Evolutionary conservation across 108 stramenopile genomes (phyloP).

Genomic region (Nitzschia sp.): DNA sequence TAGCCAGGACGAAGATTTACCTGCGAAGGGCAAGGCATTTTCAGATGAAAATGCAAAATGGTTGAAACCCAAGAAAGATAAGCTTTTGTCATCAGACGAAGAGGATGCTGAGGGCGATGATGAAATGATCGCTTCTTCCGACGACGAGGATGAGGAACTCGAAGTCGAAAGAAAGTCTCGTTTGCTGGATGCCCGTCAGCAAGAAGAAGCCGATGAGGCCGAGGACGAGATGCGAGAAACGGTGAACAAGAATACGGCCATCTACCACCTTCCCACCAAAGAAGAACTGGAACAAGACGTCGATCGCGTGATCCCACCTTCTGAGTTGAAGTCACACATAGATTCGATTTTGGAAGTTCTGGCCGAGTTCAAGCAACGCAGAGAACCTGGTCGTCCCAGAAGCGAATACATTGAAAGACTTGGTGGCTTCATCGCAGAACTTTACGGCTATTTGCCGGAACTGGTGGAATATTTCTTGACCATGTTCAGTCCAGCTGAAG

Average conservation of each 20-base stretch:
- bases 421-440: conserved; percentile 85
- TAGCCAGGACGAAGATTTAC: not conserved
- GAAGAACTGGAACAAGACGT: conserved; percentile 86
- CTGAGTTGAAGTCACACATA: conserved; percentile 87
- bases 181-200: conserved; percentile 67
- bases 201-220: conserved; percentile 74
- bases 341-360: conserved; percentile 92
- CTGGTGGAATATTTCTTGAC: conserved; percentile 94
- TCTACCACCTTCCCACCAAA: conserved; percentile 81
- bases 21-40: conserved; percentile 36
- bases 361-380: conserved; percentile 86
- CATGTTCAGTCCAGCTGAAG: conserved; percentile 92
- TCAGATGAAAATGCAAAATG: conserved; percentile 81
- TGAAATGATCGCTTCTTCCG: conserved; percentile 29
- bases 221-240: conserved; percentile 81
- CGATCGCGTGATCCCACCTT: conserved; percentile 90
- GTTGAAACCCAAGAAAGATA: conserved; percentile 78
- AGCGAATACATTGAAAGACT: conserved; percentile 94
- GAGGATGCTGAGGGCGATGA: conserved; percentile 74
- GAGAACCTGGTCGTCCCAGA: conserved; percentile 85
- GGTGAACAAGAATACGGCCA: conserved; percentile 71
- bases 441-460: conserved; percentile 97
- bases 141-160: conserved; percentile 75
- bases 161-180: conserved; percentile 78
- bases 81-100: conserved; percentile 55